Evolutionary conservation across 345 rosid species (phyloP).

Genomic region (Citrus hindsii): DNA sequence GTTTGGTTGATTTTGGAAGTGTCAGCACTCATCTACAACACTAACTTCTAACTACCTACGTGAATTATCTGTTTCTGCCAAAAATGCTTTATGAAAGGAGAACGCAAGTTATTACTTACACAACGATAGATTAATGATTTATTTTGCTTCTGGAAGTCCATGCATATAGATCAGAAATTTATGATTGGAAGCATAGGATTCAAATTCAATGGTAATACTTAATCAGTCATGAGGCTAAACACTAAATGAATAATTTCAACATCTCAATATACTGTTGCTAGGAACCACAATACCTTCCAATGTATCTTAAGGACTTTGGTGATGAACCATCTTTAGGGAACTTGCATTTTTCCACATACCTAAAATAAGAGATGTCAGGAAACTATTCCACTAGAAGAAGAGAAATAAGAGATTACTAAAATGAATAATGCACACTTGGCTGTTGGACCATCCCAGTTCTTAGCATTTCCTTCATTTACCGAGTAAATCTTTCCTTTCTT

Average conservation of each 20-base stretch:
- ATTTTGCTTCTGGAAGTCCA: background rate
- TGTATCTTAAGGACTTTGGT: slow-evolving; percentile 83
- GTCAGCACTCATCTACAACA: background rate
- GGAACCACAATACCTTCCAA: slow-evolving; percentile 69
- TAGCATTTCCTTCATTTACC: slow-evolving; percentile 97
- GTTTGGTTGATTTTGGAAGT: background rate
- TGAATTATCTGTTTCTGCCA: background rate
- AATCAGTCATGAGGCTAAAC: background rate
- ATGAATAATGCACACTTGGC: slow-evolving; percentile 51
- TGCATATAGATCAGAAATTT: background rate
- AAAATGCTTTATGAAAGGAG: background rate
- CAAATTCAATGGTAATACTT: background rate
- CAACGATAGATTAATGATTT: background rate
- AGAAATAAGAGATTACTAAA: slow-evolving; percentile 1
- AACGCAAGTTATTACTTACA: background rate
- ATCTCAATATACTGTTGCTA: background rate
- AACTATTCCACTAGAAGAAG: background rate
- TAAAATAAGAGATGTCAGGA: slow-evolving; percentile 16
- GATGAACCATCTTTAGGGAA: slow-evolving; percentile 87
- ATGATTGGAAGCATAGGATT: background rate
- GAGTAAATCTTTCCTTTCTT: slow-evolving; percentile 93
- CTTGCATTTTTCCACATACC: slow-evolving; percentile 95
- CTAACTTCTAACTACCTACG: background rate
- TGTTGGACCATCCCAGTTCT: slow-evolving; percentile 94
- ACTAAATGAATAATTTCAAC: background rate